Evolutionary conservation across 345 rosid genomes (phyloP), one percentile per base, ranked within the genome.

Genomic region (Cardamine resedifolia): DNA sequence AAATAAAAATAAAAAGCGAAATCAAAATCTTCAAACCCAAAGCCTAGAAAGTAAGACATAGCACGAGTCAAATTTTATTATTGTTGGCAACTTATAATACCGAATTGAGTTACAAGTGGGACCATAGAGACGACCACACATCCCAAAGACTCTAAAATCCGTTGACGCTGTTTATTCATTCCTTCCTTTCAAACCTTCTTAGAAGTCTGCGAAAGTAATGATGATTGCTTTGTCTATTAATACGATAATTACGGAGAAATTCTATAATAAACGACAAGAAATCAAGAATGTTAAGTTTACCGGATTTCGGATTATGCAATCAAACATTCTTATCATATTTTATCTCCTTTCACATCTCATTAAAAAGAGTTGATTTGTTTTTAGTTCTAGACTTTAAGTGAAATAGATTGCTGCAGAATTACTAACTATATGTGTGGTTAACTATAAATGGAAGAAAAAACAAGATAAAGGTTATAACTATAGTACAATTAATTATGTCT

Each of bases 51-150:
- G 45, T 31, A 30, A 14, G 15, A 34, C 16, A 34, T 10, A 26
- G 36, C 24, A 26, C 8, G 39, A 66, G 33, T 41, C 52, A 39
- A 39, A 27, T 27, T 26, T 12, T 53, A 10, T 67, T 53, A 28
- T 15, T 44, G 11, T 21, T 58, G 26, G 48, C 48, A 70, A 33
- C 36, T 45, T 27, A 15, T 41, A 28, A 15, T 41, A 28, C 15
- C 30, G 23, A 59, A 34, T 7, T 18, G 51, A 31, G 59, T 36
- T 58, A 21, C 47, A 58, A 58, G 59, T 71, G 60, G 67, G 75
- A 60, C 60, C 75, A 45, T 23, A 60, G 38, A 59, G 58, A 34
- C 49, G 66, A 58, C 66, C 74, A 57, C 74, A 57, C 23, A 57
- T 6, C 18, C 36, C 56, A 20, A 57, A 15, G 56, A 44, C 64